A percentile compares a stretch with the other conserved stretches of the same genome.
Evolutionary conservation across 768 basidiomycete species (phyloP).

Genomic region (Auriscalpium vulgare): DNA sequence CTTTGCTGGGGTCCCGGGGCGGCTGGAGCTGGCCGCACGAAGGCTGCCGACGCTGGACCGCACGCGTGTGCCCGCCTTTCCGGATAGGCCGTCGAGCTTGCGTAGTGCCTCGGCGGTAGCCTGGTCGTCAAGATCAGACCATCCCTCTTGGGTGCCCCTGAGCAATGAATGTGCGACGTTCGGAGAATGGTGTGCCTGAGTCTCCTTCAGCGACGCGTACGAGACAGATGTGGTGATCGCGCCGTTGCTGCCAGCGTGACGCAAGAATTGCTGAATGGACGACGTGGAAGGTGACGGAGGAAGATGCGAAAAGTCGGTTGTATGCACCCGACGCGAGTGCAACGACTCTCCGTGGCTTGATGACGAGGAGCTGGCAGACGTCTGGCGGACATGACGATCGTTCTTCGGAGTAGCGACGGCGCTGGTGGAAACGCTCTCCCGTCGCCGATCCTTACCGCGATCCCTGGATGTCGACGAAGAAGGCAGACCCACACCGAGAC

Average conservation of each 20-base stretch:
- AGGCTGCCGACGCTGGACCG: constrained; percentile 57
- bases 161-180: constrained; percentile 81
- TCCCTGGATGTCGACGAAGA: constrained; percentile 29
- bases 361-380: constrained; percentile 61
- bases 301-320: constrained; percentile 80
- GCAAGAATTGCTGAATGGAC: constrained; percentile 77
- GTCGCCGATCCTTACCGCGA: constrained; percentile 36
- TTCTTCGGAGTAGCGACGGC: constrained; percentile 5
- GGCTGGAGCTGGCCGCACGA: constrained; percentile 49
- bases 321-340: constrained; percentile 51
- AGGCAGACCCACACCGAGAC: constrained; percentile 14
- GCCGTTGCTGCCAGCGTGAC: constrained; percentile 40
- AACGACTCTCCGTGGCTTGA: constrained; percentile 46
- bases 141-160: constrained; percentile 83
- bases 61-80: constrained; percentile 59
- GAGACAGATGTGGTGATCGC: constrained; percentile 29
- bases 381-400: constrained; percentile 49
- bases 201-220: constrained; percentile 31
- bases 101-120: constrained; percentile 86
- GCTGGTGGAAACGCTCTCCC: constrained; percentile 24
- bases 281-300: constrained; percentile 90
- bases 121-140: constrained; percentile 82
- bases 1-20: constrained; percentile 64
- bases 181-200: constrained; percentile 37
- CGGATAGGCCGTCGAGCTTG: constrained; percentile 84